A percentile compares a stretch with the other conserved stretches of the same genome.
phyloP scores from a whole-genome alignment of 1,284 basidiomycete species.

The Gomphus bonarii region DNA sequence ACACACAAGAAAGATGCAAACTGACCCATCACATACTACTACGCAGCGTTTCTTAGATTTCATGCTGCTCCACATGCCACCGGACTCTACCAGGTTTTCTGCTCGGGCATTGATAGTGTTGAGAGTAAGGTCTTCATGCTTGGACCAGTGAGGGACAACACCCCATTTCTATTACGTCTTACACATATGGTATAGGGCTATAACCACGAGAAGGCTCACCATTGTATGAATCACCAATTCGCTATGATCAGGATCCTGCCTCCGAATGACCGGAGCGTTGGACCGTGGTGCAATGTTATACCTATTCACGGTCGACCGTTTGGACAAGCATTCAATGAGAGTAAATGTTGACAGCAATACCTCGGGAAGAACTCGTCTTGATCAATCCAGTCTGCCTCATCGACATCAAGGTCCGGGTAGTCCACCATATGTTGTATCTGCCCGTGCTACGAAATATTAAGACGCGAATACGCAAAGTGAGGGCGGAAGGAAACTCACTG shows the following conservation, averaged over 20 bases:
- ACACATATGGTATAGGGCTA: neutral
- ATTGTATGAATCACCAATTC: conserved; percentile 1
- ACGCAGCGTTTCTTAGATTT: conserved; percentile 74
- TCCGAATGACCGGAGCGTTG: conserved; percentile 54
- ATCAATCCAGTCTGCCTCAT: conserved; percentile 52
- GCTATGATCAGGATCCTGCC: conserved; percentile 18
- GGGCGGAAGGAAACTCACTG: conserved; percentile 25
- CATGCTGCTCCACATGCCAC: conserved; percentile 74
- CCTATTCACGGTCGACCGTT: conserved; percentile 18
- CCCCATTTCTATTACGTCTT: conserved; percentile 73
- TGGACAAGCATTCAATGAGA: conserved; percentile 3
- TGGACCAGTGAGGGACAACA: conserved; percentile 77
- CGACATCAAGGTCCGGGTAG: conserved; percentile 25
- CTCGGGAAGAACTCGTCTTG: conserved; percentile 45
- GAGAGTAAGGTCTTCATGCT: conserved; percentile 56
- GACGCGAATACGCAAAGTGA: neutral
- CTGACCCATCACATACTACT: conserved; percentile 70
- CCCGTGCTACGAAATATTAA: neutral
- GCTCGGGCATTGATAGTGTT: conserved; percentile 86
- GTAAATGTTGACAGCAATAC: conserved; percentile 12
- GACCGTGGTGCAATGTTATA: conserved; percentile 68
- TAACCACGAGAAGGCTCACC: neutral
- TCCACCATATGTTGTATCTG: conserved; percentile 9
- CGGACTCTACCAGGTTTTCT: conserved; percentile 68
- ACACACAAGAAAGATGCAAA: conserved; percentile 8